Evolutionary conservation across 257 asterid species (phyloP), one percentile per base, ranked within the genome.

Genomic region (Petunia axillaris): DNA sequence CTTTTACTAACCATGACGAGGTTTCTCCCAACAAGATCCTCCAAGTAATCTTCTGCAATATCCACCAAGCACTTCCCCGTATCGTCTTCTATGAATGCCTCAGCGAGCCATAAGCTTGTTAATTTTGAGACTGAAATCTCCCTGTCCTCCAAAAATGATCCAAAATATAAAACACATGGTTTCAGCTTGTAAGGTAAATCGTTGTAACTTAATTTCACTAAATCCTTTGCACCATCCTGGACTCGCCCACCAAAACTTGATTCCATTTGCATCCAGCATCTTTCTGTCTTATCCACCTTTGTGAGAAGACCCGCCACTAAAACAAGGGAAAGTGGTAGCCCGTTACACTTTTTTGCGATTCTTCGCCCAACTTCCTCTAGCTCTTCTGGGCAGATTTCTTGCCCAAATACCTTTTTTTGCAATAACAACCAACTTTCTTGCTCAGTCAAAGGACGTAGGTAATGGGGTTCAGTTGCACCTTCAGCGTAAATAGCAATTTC

Each of bases 61-160:
- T 60, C 85, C 38, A 83, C 85, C 0, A 83, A 11, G 48, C 73
- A 74, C 8, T 39, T 38, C 13, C 1, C 41, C 63, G 37, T 78
- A 15, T 59, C 79, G 2, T 37, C 79, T 6, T 78, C 83, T 39
- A 86, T 79, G 4, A 78, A 25, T 2, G 82, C 85, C 70, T 86
- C 87, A 1, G 87, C 85, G 10, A 86, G 75, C 89, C 85, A 83
- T 80, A 86, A 73, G 38, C 85, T 80, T n/a, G 70, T 83, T 75
- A 86, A 50, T 44, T 86, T 81, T 80, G 83, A 75, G 2, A 43
- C 82, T 0, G 80, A 78, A 9, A 86, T 83, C 50, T 81, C 85
- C 39, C 66, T 83, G 64, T 81, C 87, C 76, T 78, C 85, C 0
- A 86, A 85, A 46, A 86, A 74, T 77, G 81, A 41, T 5, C 87